A percentile compares a stretch with the other conserved stretches of the same genome.
These are phyloP conservation scores for Nannochloris sp. DNA, from an alignment of 139 green algal genomes.

Conservation along the genomic window DNA sequence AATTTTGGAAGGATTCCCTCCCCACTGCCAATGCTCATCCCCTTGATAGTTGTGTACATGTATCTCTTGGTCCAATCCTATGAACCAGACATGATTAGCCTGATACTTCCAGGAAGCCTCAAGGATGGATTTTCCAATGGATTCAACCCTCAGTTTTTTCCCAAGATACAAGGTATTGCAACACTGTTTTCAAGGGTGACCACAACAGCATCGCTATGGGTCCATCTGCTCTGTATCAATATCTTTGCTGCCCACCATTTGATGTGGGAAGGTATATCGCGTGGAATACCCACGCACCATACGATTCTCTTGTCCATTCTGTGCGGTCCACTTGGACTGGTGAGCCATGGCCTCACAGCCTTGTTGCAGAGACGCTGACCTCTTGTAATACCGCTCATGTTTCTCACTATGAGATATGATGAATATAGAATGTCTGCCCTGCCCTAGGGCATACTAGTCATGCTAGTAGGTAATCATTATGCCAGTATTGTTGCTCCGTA, in stretches of 20 bases:
- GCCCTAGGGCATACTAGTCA: too few species aligned
- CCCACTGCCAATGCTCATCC: slow-evolving; percentile 16
- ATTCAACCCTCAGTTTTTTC: slow-evolving; percentile 68
- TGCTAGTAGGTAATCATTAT: too few species aligned
- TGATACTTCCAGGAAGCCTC: slow-evolving; percentile 60
- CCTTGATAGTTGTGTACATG: slow-evolving; percentile 41
- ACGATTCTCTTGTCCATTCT: too few species aligned
- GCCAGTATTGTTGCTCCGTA: too few species aligned
- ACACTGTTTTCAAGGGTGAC: slow-evolving; percentile 43
- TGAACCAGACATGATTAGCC: slow-evolving; percentile 52
- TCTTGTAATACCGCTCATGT: too few species aligned
- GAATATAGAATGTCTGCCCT: too few species aligned
- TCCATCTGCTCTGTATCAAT: slow-evolving; percentile 61
- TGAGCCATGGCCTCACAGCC: too few species aligned
- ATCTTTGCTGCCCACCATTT: slow-evolving; percentile 40
- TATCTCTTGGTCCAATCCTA: slow-evolving; percentile 46
- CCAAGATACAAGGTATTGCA: slow-evolving; percentile 44
- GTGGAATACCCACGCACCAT: too few species aligned
- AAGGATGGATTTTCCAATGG: slow-evolving; percentile 43
- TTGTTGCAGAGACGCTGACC: too few species aligned
- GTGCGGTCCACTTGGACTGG: too few species aligned
- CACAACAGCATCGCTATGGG: slow-evolving; percentile 49
- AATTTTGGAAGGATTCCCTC: not conserved
- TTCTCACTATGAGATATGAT: too few species aligned
- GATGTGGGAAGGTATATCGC: slow-evolving; percentile 23